Percentiles rank a stretch among this genome's conserved stretches.
Conservation (phyloP, 2,329 filamentous ascomycete genomes). For the Paraconiothyrium brasiliense region DNA sequence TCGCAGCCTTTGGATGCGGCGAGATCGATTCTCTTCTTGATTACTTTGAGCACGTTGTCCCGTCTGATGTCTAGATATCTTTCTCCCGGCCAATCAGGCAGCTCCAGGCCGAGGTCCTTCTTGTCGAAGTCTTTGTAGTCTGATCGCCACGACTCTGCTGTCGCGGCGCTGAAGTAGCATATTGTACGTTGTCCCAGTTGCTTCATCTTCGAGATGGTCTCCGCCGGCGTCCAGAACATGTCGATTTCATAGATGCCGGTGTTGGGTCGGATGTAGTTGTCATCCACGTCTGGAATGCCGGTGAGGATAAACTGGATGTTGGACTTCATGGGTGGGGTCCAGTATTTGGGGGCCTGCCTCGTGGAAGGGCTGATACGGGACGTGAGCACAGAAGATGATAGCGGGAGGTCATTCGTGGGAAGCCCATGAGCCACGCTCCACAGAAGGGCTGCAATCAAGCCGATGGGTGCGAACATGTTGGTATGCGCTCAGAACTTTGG, state of each 20-base stretch:
- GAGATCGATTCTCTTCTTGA: slow-evolving; percentile 36
- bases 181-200: slow-evolving; percentile 30
- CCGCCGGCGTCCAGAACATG: slow-evolving; percentile 33
- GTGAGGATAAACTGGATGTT: slow-evolving; percentile 35
- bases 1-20: slow-evolving; percentile 46
- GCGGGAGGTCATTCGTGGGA: slow-evolving; percentile 25
- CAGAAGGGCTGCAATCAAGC: slow-evolving; percentile 11
- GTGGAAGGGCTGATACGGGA: slow-evolving; percentile 18
- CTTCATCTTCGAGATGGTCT: slow-evolving; percentile 27
- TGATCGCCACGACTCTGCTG: slow-evolving; percentile 34
- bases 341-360: slow-evolving; percentile 22
- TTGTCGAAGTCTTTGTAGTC: slow-evolving; percentile 32
- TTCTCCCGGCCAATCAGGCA: slow-evolving; percentile 38
- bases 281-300: slow-evolving; percentile 32
- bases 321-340: slow-evolving; percentile 34
- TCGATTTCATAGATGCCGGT: slow-evolving; percentile 33
- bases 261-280: slow-evolving; percentile 28
- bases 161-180: slow-evolving; percentile 38
- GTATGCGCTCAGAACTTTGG: background rate
- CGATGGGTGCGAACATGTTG: slow-evolving; percentile 8
- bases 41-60: slow-evolving; percentile 33
- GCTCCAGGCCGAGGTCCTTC: slow-evolving; percentile 27
- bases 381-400: slow-evolving; percentile 25
- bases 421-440: slow-evolving; percentile 21
- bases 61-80: slow-evolving; percentile 33